Evolutionary conservation across 306 rosid genomes (phyloP).

Genomic region (Acacia acuminata): DNA sequence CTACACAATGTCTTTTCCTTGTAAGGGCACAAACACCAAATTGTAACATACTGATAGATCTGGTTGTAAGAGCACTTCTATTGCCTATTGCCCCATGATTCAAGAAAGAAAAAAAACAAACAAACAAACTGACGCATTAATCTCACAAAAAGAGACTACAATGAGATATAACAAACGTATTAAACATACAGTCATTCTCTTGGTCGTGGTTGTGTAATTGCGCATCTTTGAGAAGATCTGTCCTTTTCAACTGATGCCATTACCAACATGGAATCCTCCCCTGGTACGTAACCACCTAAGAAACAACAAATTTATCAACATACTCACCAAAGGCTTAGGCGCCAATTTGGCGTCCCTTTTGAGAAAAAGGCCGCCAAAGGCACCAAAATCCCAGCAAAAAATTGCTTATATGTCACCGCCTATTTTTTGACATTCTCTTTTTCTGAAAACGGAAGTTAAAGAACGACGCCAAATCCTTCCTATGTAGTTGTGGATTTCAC

Average conservation of each 20-base stretch:
- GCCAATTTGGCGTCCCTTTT: too few species aligned
- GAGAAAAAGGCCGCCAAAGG: too few species aligned
- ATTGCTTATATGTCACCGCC: too few species aligned
- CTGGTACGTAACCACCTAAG: slow-evolving; percentile 96
- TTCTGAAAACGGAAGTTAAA: too few species aligned
- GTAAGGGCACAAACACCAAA: slow-evolving; percentile 8
- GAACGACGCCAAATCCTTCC: too few species aligned
- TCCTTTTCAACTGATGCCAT: slow-evolving; percentile 99
- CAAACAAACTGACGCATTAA: background rate
- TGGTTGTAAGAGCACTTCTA: background rate
- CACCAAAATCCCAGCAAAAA: too few species aligned
- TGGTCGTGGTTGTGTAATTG: slow-evolving; percentile 94
- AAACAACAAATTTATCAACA: slow-evolving; percentile 29
- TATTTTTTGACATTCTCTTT: too few species aligned
- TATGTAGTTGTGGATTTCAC: too few species aligned
- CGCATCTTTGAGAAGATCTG: slow-evolving; percentile 99
- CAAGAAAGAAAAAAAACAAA: background rate
- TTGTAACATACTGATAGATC: background rate
- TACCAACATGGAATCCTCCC: slow-evolving; percentile 99
- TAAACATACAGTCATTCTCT: slow-evolving; percentile 93
- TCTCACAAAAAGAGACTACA: background rate
- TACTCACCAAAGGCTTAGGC: background rate
- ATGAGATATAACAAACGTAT: slow-evolving; percentile 13
- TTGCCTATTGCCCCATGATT: slow-evolving; percentile 3
- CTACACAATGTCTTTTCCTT: background rate